Evolutionary conservation across 306 rosid genomes (phyloP).

Genomic region (Amphicarpaea edgeworthii): DNA sequence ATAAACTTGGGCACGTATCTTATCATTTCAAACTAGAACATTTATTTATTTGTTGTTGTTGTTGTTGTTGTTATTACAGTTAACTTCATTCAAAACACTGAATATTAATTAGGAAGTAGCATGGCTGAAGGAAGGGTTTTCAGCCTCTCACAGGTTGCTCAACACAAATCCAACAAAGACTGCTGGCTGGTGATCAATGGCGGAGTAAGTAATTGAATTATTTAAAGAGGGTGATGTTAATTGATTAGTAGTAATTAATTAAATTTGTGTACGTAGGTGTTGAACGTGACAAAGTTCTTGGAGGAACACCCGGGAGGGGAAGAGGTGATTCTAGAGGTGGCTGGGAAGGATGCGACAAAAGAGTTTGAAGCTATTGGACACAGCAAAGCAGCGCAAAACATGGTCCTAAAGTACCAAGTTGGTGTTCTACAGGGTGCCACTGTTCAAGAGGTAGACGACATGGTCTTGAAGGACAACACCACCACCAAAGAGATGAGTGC

Average conservation of each 20-base stretch:
- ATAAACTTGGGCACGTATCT: conserved; percentile 21
- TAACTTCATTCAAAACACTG: no score
- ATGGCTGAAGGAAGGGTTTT: conserved; percentile 55
- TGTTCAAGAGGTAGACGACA: conserved; percentile 45
- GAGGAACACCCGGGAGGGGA: conserved; percentile 76
- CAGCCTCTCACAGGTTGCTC: conserved; percentile 67
- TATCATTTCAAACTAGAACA: neutral
- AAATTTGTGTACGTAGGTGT: conserved; percentile 55
- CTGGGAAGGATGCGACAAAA: conserved; percentile 68
- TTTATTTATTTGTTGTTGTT: no score
- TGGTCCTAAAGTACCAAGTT: conserved; percentile 61
- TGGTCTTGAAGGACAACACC: conserved; percentile 41
- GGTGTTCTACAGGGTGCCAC: conserved; percentile 63
- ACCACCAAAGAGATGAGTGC: conserved; percentile 64
- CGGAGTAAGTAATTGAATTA: no score
- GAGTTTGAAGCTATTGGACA: conserved; percentile 65
- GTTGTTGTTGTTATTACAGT: no score
- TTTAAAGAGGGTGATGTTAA: no score
- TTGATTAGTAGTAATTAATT: no score
- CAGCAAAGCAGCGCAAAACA: conserved; percentile 56
- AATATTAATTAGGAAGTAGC: neutral
- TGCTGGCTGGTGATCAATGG: conserved; percentile 68
- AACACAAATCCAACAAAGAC: conserved; percentile 62
- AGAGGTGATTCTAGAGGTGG: conserved; percentile 59
- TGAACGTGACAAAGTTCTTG: conserved; percentile 65